Conservation (phyloP, 208 protist species). For the Blechomonas ayalai region DNA sequence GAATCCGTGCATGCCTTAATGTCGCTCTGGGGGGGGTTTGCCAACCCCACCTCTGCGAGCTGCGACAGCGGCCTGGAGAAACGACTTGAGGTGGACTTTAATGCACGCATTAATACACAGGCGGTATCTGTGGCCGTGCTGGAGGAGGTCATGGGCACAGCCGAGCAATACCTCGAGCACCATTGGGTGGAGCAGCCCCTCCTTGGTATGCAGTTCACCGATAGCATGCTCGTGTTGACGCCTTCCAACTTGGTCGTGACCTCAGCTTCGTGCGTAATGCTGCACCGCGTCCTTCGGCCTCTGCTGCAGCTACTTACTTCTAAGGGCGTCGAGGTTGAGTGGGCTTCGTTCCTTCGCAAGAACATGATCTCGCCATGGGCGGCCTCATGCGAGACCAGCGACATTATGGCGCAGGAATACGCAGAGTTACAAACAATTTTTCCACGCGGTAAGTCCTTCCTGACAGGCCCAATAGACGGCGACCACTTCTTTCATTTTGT, state of each 20-base stretch:
- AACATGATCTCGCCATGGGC: slow-evolving; percentile 73
- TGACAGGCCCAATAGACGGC: slow-evolving; percentile 77
- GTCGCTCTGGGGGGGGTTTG: slow-evolving; percentile 82
- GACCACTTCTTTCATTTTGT: slow-evolving; percentile 87
- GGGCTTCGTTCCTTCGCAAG: slow-evolving; percentile 79
- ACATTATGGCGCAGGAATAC: slow-evolving; percentile 87
- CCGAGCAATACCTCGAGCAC: slow-evolving; percentile 27
- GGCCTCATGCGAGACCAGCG: slow-evolving; percentile 38
- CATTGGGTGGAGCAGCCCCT: slow-evolving; percentile 16
- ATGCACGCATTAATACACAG: slow-evolving; percentile 5
- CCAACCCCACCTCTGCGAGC: slow-evolving; percentile 21
- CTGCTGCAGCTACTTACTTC: slow-evolving; percentile 23
- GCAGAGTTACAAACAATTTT: slow-evolving; percentile 77
- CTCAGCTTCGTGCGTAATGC: slow-evolving; percentile 39
- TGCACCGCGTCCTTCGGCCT: slow-evolving; percentile 51
- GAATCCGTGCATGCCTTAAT: slow-evolving; percentile 77
- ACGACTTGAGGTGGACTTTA: slow-evolving; percentile 80
- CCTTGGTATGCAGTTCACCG: slow-evolving; percentile 31
- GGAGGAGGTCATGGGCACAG: slow-evolving; percentile 21
- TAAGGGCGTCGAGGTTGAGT: slow-evolving; percentile 42
- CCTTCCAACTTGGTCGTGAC: slow-evolving; percentile 39
- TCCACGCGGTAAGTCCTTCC: slow-evolving; percentile 62
- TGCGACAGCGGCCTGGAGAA: slow-evolving; percentile 72
- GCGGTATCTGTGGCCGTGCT: slow-evolving; percentile 28
- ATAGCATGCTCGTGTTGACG: slow-evolving; percentile 43